Evolutionary conservation across 2,329 filamentous ascomycete genomes (phyloP), one percentile per base, ranked within the genome.

Genomic region (Aspergillus fumigatiaffinis): DNA sequence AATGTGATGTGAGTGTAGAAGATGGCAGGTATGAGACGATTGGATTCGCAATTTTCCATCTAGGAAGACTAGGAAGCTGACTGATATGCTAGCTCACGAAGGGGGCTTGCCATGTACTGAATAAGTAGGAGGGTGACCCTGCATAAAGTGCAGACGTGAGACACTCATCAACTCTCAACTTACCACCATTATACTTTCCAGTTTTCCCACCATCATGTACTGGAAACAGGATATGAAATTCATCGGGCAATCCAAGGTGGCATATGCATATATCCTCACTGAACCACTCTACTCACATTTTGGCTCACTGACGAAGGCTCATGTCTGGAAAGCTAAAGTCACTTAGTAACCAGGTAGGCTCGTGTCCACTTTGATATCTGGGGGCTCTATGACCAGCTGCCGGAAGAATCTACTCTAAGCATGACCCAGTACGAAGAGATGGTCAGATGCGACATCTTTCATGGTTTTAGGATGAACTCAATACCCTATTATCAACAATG

Each of bases 201-300:
- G 8, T 10, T 29, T 29, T 10, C 8, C 9, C 9, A 10, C 28
- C 28, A 10, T 29, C 28, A 29, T 10, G 28, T 10, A 9, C 28
- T 29, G 28, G 8, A 29, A 29, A 29, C 28, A 29, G 8, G 28
- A 7, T 9, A 46, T 10, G 44, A 29, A 25, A 53, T 50, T 56
- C 52, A 62, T 60, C 60, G 60, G 61, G 50, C 55, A 52, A 53
- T 47, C 51, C 23, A 28, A 53, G 60, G n/a, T 41, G 38, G n/a
- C 12, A 41, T 41, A 41, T 41, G n/a, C 12, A 41, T 41, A 41
- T 41, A n/a, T 12, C 17, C 38, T 41, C 7, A n/a, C 14, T 41
- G 38, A 41, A n/a, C 38, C 14, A 41, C 38, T 41, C 38, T 41
- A n/a, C 3, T 17, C 38, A 41, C n/a, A 4, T 41, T 41, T n/a